phyloP scores from a whole-genome alignment of 345 rosid species.

The Bretschneidera sinensis region DNA sequence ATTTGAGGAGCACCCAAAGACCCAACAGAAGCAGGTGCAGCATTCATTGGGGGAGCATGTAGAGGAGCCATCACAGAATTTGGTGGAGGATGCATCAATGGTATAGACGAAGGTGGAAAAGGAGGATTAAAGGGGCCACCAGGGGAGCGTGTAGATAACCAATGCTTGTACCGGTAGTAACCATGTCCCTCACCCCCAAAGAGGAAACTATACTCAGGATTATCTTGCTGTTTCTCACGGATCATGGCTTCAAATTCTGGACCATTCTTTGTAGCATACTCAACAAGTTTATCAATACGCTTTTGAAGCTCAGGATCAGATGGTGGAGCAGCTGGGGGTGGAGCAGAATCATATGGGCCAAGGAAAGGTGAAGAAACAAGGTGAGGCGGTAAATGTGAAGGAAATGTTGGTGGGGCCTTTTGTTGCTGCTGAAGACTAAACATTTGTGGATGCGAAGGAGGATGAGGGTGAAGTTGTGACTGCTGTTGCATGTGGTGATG shows the following conservation, averaged over 20 bases:
- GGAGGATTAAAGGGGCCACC: constrained; percentile 61
- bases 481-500: constrained; percentile 76
- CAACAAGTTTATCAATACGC: constrained; percentile 93
- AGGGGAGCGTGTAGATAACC: constrained; percentile 60
- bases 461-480: constrained; percentile 47
- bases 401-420: constrained; percentile 54
- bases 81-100: constrained; percentile 62
- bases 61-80: constrained; percentile 57
- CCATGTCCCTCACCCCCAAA: constrained; percentile 94
- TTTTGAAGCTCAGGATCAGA: constrained; percentile 94
- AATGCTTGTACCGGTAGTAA: constrained; percentile 82
- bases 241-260: constrained; percentile 97
- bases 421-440: constrained; percentile 64
- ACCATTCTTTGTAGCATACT: constrained; percentile 86
- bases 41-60: constrained; percentile 29
- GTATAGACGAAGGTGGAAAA: constrained; percentile 47
- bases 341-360: constrained; percentile 62
- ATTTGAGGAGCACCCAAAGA: constrained; percentile 57
- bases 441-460: constrained; percentile 62
- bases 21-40: constrained; percentile 31
- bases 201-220: constrained; percentile 83
- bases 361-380: constrained; percentile 63
- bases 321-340: constrained; percentile 69
- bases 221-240: constrained; percentile 90
- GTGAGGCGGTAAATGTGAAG: constrained; percentile 66